Base-by-base conservation (phyloP, 768 basidiomycete genomes). In the Aureoboletus auriporus region DNA sequence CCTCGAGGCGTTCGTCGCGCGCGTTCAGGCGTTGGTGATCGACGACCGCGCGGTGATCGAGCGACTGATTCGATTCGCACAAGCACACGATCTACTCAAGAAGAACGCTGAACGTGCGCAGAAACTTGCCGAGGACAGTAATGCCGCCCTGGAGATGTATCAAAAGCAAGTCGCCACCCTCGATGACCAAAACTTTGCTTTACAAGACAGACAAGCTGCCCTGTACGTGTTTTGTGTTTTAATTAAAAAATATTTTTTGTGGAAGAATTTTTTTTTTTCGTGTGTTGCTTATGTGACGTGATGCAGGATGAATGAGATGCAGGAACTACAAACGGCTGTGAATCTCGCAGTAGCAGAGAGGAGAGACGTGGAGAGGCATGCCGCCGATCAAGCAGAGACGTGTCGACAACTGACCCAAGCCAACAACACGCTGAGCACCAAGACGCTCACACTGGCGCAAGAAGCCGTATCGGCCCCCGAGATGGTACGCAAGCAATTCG, bases 81-180 rank as follows among this genome's bases (percentile, higher is more conserved):
- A 90, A 66, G 89, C 92, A 42, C 87, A 94, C 50, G 93, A 95
- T 55, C 61, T 94, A 54, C 76, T 95, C 52, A 95, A 93, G 77
- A 88, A 85, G 70, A 93, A 93, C 61, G 91, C 92, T 16, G 91
- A 92, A 60, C 76, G 91, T 42, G 93, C 91, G 17, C 88, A 93
- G 74, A 92, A 91, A 67, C 76, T 95, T 27, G 89, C 90, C 4
- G 84, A 86, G 64, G 93, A 93, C 43, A 88, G 86, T 35, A 83
- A 80, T 50, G 66, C 62, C 16, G 89, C 86, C 23, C 69, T 96
- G 36, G 90, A 92, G 72, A 92, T 86, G 14, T 95, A 96, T 61
- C 89, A 95, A 72, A 86, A 84, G 68, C 92, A 95, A 61, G 84
- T 94, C 4, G 76, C 78, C 59, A 79, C 75, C 20, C 72, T 95